phyloP scores from a whole-genome alignment of 1,139 yeast species.

The Yamadazyma dushanensis region DNA sequence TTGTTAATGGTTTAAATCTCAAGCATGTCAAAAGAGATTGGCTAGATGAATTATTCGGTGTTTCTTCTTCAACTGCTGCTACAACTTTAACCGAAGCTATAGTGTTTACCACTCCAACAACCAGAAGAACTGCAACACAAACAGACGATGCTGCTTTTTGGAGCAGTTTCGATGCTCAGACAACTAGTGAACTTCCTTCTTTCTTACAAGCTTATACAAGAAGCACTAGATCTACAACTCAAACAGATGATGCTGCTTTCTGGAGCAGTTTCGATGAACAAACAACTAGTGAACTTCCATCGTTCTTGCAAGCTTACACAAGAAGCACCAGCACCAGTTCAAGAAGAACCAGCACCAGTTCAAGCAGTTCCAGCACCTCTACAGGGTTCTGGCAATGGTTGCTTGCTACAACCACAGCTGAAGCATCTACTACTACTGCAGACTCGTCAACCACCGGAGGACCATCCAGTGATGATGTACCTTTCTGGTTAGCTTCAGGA shows the following conservation, averaged over 20 bases:
- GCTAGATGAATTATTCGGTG: slow-evolving; percentile 8
- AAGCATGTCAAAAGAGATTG: slow-evolving; percentile 9
- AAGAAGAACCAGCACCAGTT: too few relatives aligned
- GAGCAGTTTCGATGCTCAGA: slow-evolving; percentile 10
- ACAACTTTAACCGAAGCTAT: slow-evolving; percentile 4
- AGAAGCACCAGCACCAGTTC: neutral
- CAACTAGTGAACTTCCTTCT: slow-evolving; percentile 6
- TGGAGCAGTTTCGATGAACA: slow-evolving; percentile 12
- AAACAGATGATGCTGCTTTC: slow-evolving; percentile 4
- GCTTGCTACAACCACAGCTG: too few relatives aligned
- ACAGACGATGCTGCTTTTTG: slow-evolving; percentile 7
- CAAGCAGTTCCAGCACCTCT: too few relatives aligned
- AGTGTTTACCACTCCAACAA: slow-evolving; percentile 2
- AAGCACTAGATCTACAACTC: neutral
- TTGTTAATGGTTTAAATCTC: slow-evolving; percentile 5
- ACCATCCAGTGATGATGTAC: too few relatives aligned
- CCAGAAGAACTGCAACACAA: slow-evolving; percentile 3
- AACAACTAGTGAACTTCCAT: slow-evolving; percentile 6
- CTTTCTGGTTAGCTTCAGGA: too few relatives aligned
- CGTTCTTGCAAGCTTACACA: slow-evolving; percentile 1
- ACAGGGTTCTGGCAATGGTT: too few relatives aligned
- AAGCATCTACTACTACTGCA: too few relatives aligned
- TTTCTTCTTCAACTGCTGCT: neutral
- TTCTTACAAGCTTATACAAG: neutral
- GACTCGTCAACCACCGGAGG: too few relatives aligned